Evolutionary conservation across 2,329 filamentous ascomycete species (phyloP).

Genomic region (Talaromyces sp.): DNA sequence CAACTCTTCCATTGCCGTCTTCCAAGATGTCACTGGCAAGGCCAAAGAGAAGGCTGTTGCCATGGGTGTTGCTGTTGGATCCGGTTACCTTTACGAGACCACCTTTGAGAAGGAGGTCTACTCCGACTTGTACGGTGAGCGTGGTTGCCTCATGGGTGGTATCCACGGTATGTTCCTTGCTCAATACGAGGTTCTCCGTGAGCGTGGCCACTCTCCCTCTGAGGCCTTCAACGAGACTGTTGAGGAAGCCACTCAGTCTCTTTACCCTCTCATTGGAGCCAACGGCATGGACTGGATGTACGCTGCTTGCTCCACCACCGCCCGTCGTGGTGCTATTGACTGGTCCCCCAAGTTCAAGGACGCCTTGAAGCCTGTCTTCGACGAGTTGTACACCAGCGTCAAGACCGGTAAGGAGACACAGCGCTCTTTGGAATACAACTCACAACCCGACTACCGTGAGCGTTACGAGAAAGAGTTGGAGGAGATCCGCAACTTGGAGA

Average conservation of each 20-base stretch:
- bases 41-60: slow-evolving; percentile 97
- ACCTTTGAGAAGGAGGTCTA: slow-evolving; percentile 99
- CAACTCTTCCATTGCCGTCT: slow-evolving; percentile 98
- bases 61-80: slow-evolving; percentile 93
- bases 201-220: slow-evolving; percentile 93
- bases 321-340: slow-evolving; percentile 96
- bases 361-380: slow-evolving; percentile 97
- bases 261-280: slow-evolving; percentile 95
- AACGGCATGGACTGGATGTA: slow-evolving; percentile 99
- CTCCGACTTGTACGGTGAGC: slow-evolving; percentile 99
- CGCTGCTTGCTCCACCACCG: slow-evolving; percentile 97
- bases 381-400: slow-evolving; percentile 92
- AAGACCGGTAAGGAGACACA: slow-evolving; percentile 89
- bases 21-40: slow-evolving; percentile 96
- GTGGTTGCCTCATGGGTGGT: slow-evolving; percentile 98
- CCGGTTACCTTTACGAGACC: slow-evolving; percentile 99
- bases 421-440: slow-evolving; percentile 96
- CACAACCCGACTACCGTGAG: slow-evolving; percentile 91
- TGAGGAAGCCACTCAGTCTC: slow-evolving; percentile 95
- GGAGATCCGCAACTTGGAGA: slow-evolving; percentile 96
- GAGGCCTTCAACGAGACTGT: slow-evolving; percentile 99
- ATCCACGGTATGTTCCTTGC: slow-evolving; percentile 99
- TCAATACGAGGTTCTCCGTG: slow-evolving; percentile 99
- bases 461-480: slow-evolving; percentile 98
- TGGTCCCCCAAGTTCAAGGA: slow-evolving; percentile 98